Evolutionary conservation across 1,284 basidiomycete genomes (phyloP).

Genomic region (Cutaneotrichosporon mucoides): DNA sequence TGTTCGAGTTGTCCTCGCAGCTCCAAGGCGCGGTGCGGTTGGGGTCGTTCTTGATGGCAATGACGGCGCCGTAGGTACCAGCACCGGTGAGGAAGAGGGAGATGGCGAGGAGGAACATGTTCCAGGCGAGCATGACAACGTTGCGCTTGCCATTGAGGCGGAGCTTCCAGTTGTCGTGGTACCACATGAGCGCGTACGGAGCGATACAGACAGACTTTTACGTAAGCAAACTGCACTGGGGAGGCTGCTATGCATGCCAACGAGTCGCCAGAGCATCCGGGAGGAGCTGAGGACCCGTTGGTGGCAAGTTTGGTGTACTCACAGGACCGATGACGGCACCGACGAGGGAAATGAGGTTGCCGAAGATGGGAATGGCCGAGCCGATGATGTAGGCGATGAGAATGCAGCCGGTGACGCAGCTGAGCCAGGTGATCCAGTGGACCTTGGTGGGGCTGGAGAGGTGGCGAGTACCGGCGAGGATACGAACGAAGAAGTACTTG

Average conservation of each 20-base stretch:
- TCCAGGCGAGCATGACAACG: not conserved
- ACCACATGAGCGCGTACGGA: constrained; percentile 31
- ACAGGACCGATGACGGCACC: constrained; percentile 26
- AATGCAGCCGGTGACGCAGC: constrained; percentile 42
- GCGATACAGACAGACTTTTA: constrained; percentile 9
- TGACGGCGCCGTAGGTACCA: constrained; percentile 35
- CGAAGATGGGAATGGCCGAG: constrained; percentile 24
- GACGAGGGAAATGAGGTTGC: constrained; percentile 26
- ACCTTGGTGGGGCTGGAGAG: constrained; percentile 57
- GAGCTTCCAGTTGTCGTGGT: constrained; percentile 28
- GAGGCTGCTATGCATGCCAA: no score
- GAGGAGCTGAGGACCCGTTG: not conserved
- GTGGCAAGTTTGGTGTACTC: not conserved
- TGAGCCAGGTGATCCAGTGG: constrained; percentile 59
- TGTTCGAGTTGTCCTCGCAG: constrained; percentile 37
- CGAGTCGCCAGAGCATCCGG: no score
- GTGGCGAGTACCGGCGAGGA: constrained; percentile 58
- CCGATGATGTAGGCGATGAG: constrained; percentile 19
- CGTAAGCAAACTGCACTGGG: not conserved
- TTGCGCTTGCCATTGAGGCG: constrained; percentile 2
- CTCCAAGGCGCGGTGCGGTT: constrained; percentile 29
- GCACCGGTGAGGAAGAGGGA: constrained; percentile 29
- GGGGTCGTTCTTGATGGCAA: constrained; percentile 27
- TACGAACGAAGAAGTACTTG: constrained; percentile 61
- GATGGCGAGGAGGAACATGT: constrained; percentile 22